These are phyloP conservation scores for Echinosophora koreensis DNA, from an alignment of 306 rosid genomes.

Conservation along the genomic window DNA sequence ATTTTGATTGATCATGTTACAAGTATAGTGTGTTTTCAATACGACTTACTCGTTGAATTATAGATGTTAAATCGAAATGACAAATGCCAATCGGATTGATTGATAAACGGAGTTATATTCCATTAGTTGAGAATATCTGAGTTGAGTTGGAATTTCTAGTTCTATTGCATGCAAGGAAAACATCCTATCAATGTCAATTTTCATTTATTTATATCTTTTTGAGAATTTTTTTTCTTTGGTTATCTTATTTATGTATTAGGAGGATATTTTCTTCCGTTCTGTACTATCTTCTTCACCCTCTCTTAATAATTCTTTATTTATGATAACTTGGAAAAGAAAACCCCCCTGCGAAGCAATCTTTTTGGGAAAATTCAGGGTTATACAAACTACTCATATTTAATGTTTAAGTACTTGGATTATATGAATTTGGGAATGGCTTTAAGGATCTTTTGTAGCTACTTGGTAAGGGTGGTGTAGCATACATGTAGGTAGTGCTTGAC, in stretches of 20 bases:
- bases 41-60: slow-evolving; percentile 27
- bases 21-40: slow-evolving; percentile 9
- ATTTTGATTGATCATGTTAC: slow-evolving; percentile 14
- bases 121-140: background rate
- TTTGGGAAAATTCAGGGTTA: background rate
- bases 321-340: slow-evolving; percentile 10
- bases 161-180: slow-evolving; percentile 6
- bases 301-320: background rate
- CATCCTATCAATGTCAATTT: slow-evolving; percentile 4
- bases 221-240: background rate
- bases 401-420: background rate
- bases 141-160: slow-evolving; percentile 18
- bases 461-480: background rate
- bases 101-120: background rate
- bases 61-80: background rate
- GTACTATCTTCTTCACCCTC: slow-evolving; percentile 8
- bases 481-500: slow-evolving; percentile 25
- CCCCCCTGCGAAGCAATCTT: background rate
- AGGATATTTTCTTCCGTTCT: background rate
- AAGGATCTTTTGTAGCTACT: slow-evolving; percentile 18
- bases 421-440: slow-evolving; percentile 20
- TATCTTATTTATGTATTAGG: background rate
- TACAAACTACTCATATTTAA: background rate
- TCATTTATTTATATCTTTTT: slow-evolving; percentile 15
- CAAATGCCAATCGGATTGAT: background rate